Base-by-base conservation (phyloP, 345 rosid species). In the Gossypioides kirkii region DNA sequence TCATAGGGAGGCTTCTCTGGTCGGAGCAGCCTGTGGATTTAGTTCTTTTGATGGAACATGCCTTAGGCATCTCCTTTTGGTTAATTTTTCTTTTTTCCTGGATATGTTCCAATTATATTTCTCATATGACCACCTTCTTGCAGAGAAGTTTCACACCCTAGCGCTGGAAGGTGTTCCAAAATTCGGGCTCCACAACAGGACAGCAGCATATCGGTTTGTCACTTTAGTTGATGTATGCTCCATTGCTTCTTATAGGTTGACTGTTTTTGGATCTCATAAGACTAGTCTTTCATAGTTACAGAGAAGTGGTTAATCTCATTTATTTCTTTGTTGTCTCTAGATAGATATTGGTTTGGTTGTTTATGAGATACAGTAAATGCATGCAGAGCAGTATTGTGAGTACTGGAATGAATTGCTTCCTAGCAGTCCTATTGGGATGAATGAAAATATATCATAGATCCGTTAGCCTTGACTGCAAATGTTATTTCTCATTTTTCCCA, bases 191-290 rank as follows among this genome's bases (percentile, higher is more conserved):
- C 86, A 88, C 76, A 95, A 92, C 68, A 81, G 97, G 74, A 81
- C 93, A 32, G 87, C 99, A 46, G 99, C 99, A 4, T 91, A 91
- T 81, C 92, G 99, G 69, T 95, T 95, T 75, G 94, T 90, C 78
- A 92, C 98, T 46, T 84, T 95, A 69, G 96, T 95, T 64, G 99
- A 95, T 79, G 99, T 92, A 82, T 71, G 94, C 56, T 50, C 41
- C 2, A 22, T 75, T 72, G 49, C 61, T 55, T 68, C 49, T 61
- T 62, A 18, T 20, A 70, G 25, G 55, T 70, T 54, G 20, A 50
- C 32, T 62, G 58, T 45, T 23, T 67, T 53, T 20, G 9, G 23
- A 63, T 55, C 50, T 14, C 53, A 3, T 26, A 58, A 18, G 73
- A 36, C 36, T 60, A 52, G 42, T 38, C 11, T 13, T 42, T 47